Evolutionary conservation across 805 yeast species (phyloP).

Genomic region (Candida odintsovae): DNA sequence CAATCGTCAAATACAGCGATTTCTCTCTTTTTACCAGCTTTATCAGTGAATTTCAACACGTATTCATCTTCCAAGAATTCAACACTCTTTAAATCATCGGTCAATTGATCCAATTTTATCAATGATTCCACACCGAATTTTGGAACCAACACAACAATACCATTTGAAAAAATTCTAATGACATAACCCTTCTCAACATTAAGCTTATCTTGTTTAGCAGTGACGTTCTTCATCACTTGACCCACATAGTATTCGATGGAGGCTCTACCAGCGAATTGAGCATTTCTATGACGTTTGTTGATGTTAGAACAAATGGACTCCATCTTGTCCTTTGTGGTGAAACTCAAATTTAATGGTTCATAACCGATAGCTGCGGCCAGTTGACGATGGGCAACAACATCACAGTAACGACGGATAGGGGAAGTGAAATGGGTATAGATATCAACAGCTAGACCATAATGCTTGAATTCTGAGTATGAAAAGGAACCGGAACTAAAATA

Average conservation of each 20-base stretch:
- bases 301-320: conserved; percentile 84
- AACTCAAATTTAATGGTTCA: conserved; percentile 74
- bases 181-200: conserved; percentile 78
- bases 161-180: conserved; percentile 88
- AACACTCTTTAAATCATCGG: conserved; percentile 57
- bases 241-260: conserved; percentile 97
- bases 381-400: conserved; percentile 95
- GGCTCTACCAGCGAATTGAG: conserved; percentile 98
- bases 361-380: conserved; percentile 97
- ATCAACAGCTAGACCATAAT: conserved; percentile 96
- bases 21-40: conserved; percentile 38
- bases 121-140: conserved; percentile 94
- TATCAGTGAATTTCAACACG: conserved; percentile 53
- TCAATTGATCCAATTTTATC: conserved; percentile 71
- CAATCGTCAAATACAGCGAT: conserved; percentile 81
- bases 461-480: conserved; percentile 87
- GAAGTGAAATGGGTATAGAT: conserved; percentile 98
- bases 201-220: conserved; percentile 42
- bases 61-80: conserved; percentile 74
- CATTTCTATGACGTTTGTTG: conserved; percentile 92
- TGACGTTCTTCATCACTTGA: conserved; percentile 77
- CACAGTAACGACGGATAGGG: conserved; percentile 97
- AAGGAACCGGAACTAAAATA: conserved; percentile 89
- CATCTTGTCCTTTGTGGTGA: conserved; percentile 86
- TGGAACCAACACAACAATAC: conserved; percentile 91